Base-by-base conservation (phyloP, 2,329 filamentous ascomycete genomes). In the Aspergillus fijiensis region DNA sequence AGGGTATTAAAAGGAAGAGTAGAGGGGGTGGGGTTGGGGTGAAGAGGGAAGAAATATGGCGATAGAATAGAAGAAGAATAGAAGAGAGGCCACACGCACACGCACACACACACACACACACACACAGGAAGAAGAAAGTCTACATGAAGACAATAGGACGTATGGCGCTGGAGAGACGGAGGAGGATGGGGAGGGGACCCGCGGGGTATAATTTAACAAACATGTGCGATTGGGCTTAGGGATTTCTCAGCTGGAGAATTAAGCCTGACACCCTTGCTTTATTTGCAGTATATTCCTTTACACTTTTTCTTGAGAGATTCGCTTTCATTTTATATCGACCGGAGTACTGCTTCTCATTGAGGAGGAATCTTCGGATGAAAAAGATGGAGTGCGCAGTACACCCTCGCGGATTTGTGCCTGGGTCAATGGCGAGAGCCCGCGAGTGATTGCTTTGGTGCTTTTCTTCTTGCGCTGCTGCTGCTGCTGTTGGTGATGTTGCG, bases 321-420 rank as follows among this genome's bases (percentile, higher is more conserved):
- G 39, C 16, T 45, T 45, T 45, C 39, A 45, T 19, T 45, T 45
- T 45, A 62, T 68, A 59, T 66, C 62, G 11, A 60, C 56, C n/a
- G 57, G 55, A 11, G 65, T 56, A 10, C 68, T 45, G 39, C 39
- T 19, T 45, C 16, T 64, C 48, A 65, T 51, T 23, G 67, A 63
- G 16, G 67, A 70, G 12, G 72, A 74, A 55, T 75, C 74, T 23
- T 76, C 74, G 19, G 74, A 76, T 1, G 74, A 74, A 39, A 75
- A 71, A 1, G 74, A 74, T 19, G 70, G 64, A 2, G 67, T 68
- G 5, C 65, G 67, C 11, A 19, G 39, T 19, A 72, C 69, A 47
- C 74, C 74, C 50, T 77, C 74, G 21, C 74, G 67, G 19, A 74
- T 69, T 54, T 75, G 73, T n/a, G 73, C 71, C 53, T 75, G 74